Conservation (phyloP, 768 basidiomycete genomes). For the Sporobolomyces phaffii region DNA sequence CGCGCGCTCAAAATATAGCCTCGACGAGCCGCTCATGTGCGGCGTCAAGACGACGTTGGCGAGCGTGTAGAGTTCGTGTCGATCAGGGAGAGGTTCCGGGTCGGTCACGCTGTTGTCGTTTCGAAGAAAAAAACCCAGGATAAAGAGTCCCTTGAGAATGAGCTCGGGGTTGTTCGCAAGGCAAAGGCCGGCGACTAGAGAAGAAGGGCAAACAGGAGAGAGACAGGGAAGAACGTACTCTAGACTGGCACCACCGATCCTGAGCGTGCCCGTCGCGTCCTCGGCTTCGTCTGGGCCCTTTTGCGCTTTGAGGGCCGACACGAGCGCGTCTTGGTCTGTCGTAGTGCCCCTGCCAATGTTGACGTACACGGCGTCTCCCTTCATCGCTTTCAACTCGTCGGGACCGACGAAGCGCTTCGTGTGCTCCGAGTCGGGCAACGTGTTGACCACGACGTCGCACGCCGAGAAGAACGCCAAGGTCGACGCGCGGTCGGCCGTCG, state of each 20-base stretch:
- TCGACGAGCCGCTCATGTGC: constrained; percentile 46
- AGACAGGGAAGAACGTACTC: constrained; percentile 20
- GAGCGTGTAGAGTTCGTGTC: constrained; percentile 46
- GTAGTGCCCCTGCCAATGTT: constrained; percentile 49
- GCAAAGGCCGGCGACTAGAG: too few relatives aligned
- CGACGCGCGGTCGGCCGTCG: background rate
- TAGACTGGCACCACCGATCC: constrained; percentile 16
- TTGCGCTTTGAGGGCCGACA: constrained; percentile 20
- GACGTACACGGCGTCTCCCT: constrained; percentile 45
- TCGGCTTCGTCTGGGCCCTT: background rate
- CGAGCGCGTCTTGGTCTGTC: constrained; percentile 37
- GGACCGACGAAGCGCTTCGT: constrained; percentile 18
- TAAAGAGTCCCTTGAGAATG: too few relatives aligned
- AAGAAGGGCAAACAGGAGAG: background rate
- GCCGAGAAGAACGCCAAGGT: constrained; percentile 10
- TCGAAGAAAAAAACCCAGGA: background rate
- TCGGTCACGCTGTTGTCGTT: constrained; percentile 45
- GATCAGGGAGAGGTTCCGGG: constrained; percentile 47
- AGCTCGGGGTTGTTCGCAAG: too few relatives aligned
- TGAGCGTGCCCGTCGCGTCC: constrained; percentile 15
- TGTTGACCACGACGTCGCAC: constrained; percentile 36
- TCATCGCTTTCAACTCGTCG: constrained; percentile 39
- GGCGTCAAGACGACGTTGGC: constrained; percentile 47
- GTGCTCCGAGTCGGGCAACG: constrained; percentile 14
- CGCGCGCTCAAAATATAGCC: constrained; percentile 43